Evolutionary conservation across 495 filamentous ascomycete species (phyloP), one percentile per base, ranked within the genome.

Genomic region (Annulohypoxylon moriforme): DNA sequence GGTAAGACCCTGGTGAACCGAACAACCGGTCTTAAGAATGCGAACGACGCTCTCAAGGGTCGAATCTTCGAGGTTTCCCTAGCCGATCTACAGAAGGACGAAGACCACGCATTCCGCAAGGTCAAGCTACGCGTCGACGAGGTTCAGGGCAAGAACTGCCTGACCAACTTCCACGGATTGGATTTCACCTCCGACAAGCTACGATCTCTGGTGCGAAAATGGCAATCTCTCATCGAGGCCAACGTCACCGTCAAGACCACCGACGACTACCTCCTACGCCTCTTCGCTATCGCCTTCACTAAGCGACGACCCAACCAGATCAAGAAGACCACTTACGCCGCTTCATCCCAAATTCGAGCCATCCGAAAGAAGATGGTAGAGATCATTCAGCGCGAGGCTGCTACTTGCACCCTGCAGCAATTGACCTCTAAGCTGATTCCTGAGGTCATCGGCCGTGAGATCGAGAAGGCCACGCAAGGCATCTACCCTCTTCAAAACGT

Each of bases 121-220:
- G 87, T 99, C 82, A 98, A 98, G 90, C 93, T 99, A 78, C 90
- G 96, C 68, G 93, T 99, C 75, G 96, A 99, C 78, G 96, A 99
- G 85, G 90, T 99, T 67, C 96, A 99, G 85, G 96, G 96, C 86
- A 98, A 97, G 89, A 99, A 97, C 90, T 99, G 96, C 85, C 88
- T 99, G 76, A 99, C 96, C 86, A 98, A 98, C 89, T 99, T 99
- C 91, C 95, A 99, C 88, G 96, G 96, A 75, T 89, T 99, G 81
- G 96, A 99, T 87, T 98, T 99, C 90, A 99, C 96, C 75, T 98
- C 96, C 75, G 96, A 99, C 90, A 98, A 98, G 89, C 89, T 99
- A 73, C 92, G 96, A 77, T 99, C 96, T 60, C 90, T 99, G 67
- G 96, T 99, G 74, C 94, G 96, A 85, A 99, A 99, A 85, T 99